phyloP scores from a whole-genome alignment of 345 rosid genomes.

The Capsella bursapastoris region DNA sequence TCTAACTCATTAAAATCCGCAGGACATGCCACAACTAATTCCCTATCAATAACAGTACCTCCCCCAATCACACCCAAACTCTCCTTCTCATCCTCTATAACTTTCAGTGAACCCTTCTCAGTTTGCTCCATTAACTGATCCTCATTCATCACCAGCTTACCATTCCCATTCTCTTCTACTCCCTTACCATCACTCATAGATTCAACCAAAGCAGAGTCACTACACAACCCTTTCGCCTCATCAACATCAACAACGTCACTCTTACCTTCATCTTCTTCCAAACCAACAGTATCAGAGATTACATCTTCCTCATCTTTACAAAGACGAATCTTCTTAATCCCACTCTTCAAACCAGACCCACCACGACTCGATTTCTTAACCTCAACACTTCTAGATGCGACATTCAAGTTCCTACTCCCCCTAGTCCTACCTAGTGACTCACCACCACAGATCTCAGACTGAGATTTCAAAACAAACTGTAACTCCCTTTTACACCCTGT shows the following conservation, averaged over 20 bases:
- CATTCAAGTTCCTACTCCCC: constrained; percentile 45
- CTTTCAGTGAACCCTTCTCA: not conserved
- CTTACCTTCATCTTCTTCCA: constrained; percentile 72
- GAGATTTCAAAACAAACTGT: constrained; percentile 79
- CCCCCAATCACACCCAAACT: not conserved
- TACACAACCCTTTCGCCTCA: constrained; percentile 46
- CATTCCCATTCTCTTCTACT: constrained; percentile 25
- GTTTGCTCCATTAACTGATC: not conserved
- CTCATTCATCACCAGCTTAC: constrained; percentile 15
- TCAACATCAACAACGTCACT: constrained; percentile 75
- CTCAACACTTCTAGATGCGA: not conserved
- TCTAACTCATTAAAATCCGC: constrained; percentile 27
- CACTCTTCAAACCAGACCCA: constrained; percentile 19
- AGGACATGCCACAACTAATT: constrained; percentile 33
- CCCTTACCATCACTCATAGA: constrained; percentile 40
- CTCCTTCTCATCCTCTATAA: constrained; percentile 1
- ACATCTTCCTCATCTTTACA: constrained; percentile 32
- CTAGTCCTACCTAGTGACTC: constrained; percentile 76
- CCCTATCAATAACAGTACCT: constrained; percentile 26
- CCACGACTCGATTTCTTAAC: constrained; percentile 45
- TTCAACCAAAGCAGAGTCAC: constrained; percentile 26
- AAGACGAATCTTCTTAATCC: constrained; percentile 38
- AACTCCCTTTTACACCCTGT: constrained; percentile 85
- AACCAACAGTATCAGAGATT: constrained; percentile 40
- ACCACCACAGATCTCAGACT: constrained; percentile 75